Evolutionary conservation across 257 asterid genomes (phyloP).

Genomic region (Marsdenia floribunda): DNA sequence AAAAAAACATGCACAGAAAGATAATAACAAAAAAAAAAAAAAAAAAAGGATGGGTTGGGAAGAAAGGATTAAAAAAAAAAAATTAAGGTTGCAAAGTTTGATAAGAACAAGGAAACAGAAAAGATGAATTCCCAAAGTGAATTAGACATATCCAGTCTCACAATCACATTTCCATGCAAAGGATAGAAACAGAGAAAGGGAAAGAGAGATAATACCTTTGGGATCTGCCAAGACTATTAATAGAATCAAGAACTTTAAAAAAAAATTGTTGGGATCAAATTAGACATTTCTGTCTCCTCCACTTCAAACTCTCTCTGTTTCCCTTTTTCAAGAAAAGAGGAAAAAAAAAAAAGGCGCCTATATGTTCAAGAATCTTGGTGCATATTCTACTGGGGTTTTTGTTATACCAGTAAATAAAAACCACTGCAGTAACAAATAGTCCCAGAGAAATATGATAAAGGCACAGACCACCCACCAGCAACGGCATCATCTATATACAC

Average conservation of each 20-base stretch:
- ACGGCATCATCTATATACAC: not conserved
- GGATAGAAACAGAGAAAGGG: conserved; percentile 4
- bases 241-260: conserved; percentile 55
- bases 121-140: conserved; percentile 2
- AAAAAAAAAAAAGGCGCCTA: not conserved
- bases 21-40: not conserved
- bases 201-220: conserved; percentile 44
- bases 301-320: conserved; percentile 10
- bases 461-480: conserved; percentile 10
- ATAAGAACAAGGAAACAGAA: conserved; percentile 9
- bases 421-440: no score
- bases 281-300: conserved; percentile 69
- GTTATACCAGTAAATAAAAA: not conserved
- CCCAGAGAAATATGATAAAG: conserved; percentile 1
- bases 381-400: conserved; percentile 15
- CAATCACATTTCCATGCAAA: conserved; percentile 2
- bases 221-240: conserved; percentile 51
- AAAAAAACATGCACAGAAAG: conserved; percentile 10
- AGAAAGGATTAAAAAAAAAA: not conserved
- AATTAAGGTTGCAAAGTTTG: not conserved
- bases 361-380: conserved; percentile 24
- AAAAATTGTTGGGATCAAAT: conserved; percentile 79
- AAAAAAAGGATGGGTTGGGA: not conserved
- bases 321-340: not conserved
- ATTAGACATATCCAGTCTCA: conserved; percentile 12